A percentile compares a stretch with the other conserved stretches of the same genome.
Evolutionary conservation across 306 rosid genomes (phyloP).

Genomic region (Castanea crenata): DNA sequence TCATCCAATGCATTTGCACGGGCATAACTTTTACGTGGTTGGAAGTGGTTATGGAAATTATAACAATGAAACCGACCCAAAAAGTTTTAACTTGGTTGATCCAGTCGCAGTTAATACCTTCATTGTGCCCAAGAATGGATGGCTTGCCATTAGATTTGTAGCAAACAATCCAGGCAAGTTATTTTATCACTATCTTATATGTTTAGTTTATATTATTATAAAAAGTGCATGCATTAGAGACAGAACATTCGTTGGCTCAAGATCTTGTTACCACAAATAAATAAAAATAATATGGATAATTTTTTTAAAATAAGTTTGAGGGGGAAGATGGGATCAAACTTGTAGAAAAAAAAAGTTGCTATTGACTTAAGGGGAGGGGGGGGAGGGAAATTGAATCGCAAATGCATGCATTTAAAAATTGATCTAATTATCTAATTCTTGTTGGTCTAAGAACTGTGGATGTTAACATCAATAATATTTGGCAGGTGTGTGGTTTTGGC

Average conservation of each 20-base stretch:
- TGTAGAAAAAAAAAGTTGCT: too few species aligned
- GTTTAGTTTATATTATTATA: background rate
- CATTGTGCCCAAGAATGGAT: constrained; percentile 32
- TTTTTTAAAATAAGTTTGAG: too few species aligned
- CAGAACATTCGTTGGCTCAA: too few species aligned
- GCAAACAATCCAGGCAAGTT: constrained; percentile 26
- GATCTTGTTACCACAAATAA: too few species aligned
- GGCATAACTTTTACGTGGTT: background rate
- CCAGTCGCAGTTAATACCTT: constrained; percentile 29
- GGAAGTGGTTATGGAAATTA: background rate
- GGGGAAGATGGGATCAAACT: too few species aligned
- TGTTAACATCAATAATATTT: background rate
- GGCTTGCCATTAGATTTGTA: background rate
- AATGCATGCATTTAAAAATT: too few species aligned
- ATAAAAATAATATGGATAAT: too few species aligned
- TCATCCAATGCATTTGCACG: constrained; percentile 23
- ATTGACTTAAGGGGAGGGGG: too few species aligned
- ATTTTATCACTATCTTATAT: background rate
- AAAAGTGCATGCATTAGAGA: too few species aligned
- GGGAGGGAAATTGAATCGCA: too few species aligned
- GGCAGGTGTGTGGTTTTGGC: background rate
- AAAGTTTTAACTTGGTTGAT: constrained; percentile 32
- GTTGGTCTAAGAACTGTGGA: too few species aligned
- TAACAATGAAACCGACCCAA: constrained; percentile 14
- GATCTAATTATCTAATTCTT: too few species aligned